Conservation (phyloP, 495 filamentous ascomycete species). For the Aspergillus avenaceus region DNA sequence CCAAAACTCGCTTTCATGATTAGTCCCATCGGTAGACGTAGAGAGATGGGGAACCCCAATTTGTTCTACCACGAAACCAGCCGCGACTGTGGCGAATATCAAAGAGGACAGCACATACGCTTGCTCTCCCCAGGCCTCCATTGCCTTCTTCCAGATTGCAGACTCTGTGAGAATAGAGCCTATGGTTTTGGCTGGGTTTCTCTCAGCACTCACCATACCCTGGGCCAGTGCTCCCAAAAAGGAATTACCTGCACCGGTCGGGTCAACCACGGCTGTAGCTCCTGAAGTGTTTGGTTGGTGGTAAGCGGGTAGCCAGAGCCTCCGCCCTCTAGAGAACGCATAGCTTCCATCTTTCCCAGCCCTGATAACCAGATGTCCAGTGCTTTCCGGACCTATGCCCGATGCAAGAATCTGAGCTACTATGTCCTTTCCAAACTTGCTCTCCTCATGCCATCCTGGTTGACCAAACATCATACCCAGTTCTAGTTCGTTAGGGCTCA, state of each 20-base stretch:
- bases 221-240: slow-evolving; percentile 84
- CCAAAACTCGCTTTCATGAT: slow-evolving; percentile 73
- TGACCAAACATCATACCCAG: slow-evolving; percentile 72
- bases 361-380: slow-evolving; percentile 49
- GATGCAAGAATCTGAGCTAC: slow-evolving; percentile 54
- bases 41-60: slow-evolving; percentile 71
- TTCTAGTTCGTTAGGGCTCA: slow-evolving; percentile 86
- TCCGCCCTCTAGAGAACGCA: slow-evolving; percentile 33
- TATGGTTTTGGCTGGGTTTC: slow-evolving; percentile 32
- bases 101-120: slow-evolving; percentile 64
- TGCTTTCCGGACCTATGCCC: slow-evolving; percentile 42
- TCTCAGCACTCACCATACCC: slow-evolving; percentile 58
- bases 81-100: slow-evolving; percentile 75
- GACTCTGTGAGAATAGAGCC: slow-evolving; percentile 30
- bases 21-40: slow-evolving; percentile 42
- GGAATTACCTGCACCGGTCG: slow-evolving; percentile 92
- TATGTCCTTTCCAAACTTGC: slow-evolving; percentile 45
- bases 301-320: slow-evolving; percentile 54
- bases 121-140: slow-evolving; percentile 20
- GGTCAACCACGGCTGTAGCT: slow-evolving; percentile 67
- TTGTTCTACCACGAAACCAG: slow-evolving; percentile 93
- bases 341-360: slow-evolving; percentile 59
- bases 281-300: slow-evolving; percentile 36
- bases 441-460: slow-evolving; percentile 46
- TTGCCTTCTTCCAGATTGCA: slow-evolving; percentile 25